These are phyloP conservation scores for Hyparrhenia diplandra DNA, from an alignment of 176 grass and related monocot genomes.

Conservation along the genomic window DNA sequence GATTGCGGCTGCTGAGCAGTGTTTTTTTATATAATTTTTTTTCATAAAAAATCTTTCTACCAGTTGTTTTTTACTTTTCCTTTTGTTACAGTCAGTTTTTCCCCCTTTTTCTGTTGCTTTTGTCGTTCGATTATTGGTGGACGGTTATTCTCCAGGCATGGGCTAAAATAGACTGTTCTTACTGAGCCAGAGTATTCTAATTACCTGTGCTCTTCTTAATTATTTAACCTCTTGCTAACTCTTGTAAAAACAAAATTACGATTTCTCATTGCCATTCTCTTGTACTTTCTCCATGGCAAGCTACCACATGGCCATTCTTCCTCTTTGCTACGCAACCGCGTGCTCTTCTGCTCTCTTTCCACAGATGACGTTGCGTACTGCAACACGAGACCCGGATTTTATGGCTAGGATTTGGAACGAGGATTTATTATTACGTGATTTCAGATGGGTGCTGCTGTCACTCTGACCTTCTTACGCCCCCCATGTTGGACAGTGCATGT, in stretches of 20 bases:
- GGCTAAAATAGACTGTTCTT: neutral
- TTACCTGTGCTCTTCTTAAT: neutral
- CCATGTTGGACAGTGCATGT: conserved; percentile 17
- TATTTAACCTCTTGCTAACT: neutral
- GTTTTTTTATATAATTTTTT: no score
- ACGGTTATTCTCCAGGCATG: neutral
- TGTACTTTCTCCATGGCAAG: conserved; percentile 1
- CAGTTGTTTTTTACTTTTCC: neutral
- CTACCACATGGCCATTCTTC: neutral
- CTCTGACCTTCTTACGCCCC: neutral
- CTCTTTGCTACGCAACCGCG: neutral
- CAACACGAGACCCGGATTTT: neutral
- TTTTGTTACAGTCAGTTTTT: neutral
- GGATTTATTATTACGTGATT: neutral
- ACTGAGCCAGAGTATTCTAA: neutral
- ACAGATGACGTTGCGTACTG: neutral
- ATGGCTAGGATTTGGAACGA: neutral
- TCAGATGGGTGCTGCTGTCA: neutral
- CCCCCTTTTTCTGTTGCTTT: neutral
- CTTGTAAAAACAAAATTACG: neutral
- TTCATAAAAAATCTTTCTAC: no score
- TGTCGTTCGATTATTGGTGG: neutral
- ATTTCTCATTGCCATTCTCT: neutral
- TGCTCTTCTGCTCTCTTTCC: neutral
- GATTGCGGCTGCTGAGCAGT: conserved; percentile 2